Base-by-base conservation (phyloP, 768 basidiomycete species). In the Naganishia antarctica region DNA sequence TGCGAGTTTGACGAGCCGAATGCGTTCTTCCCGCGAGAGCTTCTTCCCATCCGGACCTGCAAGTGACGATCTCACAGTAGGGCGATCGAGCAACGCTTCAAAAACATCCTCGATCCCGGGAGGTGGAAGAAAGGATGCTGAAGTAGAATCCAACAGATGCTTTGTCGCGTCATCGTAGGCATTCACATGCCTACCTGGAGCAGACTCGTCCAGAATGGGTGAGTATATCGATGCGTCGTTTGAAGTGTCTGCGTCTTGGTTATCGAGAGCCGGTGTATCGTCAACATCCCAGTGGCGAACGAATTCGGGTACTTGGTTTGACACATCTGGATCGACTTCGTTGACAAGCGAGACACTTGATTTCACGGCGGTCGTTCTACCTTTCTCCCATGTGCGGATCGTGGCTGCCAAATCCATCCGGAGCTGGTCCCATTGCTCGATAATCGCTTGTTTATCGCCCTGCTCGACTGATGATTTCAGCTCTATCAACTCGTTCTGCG, bases 351-450 rank as follows among this genome's bases (percentile, higher is more conserved):
- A 12, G 2, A 16, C 31, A 34, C 40, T 40, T 58, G 74, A 50
- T 21, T 70, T 57, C 7, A 25, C 11, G 11, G 71, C 37, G 1
- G 68, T 60, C 29, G 71, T 68, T 44, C 62, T 64, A 0, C 76
- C 76, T 41, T 70, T 64, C 28, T 75, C 74, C 73, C 73, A 74
- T 15, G 71, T 71, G 25, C 73, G 61, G 7, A 75, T 48, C 47
- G 71, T 63, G 4, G 41, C 58, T 8, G 74, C 72, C 21, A 77
- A 40, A 12, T 69, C 51, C n/a, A 60, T 57, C n/a, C 76, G 60
- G 2, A 75, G 25, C 4, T 45, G 40, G 1, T 51, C 57, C 74
- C 73, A 77, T 31, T 51, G 49, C 1, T 44, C 29, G n/a, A 48
- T 47, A 25, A 49, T 31, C 13, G 29, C 46, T 21, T 57, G 18